Evolutionary conservation across 2,329 filamentous ascomycete genomes (phyloP), one percentile per base, ranked within the genome.

Genomic region (Talaromyces funiculosus): DNA sequence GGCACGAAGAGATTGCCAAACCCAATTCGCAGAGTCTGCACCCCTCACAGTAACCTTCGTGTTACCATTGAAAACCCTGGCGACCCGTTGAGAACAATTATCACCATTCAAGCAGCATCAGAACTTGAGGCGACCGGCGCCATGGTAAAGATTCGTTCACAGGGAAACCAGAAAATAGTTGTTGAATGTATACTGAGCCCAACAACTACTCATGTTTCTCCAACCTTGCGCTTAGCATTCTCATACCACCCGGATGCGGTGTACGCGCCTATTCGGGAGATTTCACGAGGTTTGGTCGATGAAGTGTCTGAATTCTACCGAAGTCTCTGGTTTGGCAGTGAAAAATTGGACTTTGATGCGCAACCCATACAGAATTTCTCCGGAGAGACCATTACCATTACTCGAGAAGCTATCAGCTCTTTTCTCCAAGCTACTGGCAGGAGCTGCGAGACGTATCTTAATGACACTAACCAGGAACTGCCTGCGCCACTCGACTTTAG

Each of bases 251-350:
- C 94, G 1, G 92, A 97, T 76, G 89, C 91, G 60, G 94, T 94
- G 26, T 99, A 97, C 72, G 92, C 94, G 14, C 94, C 94, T 18
- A 96, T 99, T 67, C 89, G 89, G 63, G 94, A 99, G 76, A 89
- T 97, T 64, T 99, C 97, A 93, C 85, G 92, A 37, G 89, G 85
- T 59, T 91, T 94, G 71, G 99, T 99, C 73, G 92, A 97, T 73
- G 89, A 91, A 64, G 97, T 99, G 81, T 99, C 97, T 82, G 90
- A 96, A 76, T 99, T 99, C 75, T 99, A 99, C 83, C 97, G 96
- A 86, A 87, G 87, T 68, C 88, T 95, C 66, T 99, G 94, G 94
- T 99, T 99, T 69, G 94, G 92, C 40, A 84, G 92, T 62, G 92
- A 96, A 97, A 35, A 35, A 29, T 24, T 35, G 8, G 35, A 35